phyloP scores from a whole-genome alignment of 192 early-diverging fungal species.

The Pilobolus umbonatus region DNA sequence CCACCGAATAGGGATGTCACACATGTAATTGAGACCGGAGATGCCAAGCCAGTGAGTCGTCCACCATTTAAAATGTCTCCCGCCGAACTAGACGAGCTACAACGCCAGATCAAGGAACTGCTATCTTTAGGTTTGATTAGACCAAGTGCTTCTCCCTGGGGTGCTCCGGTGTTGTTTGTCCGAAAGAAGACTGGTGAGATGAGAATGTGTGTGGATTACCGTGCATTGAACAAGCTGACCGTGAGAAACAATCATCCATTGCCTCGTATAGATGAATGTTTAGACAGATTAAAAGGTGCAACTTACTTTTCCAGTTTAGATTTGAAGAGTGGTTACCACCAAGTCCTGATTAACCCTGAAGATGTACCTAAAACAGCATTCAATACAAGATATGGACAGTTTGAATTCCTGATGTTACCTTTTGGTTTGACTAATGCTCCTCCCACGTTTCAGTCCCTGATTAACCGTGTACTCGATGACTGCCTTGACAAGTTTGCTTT shows the following conservation, averaged over 20 bases:
- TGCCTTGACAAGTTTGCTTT: slow-evolving; percentile 11
- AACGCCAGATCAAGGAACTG: too few species aligned
- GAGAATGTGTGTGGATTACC: slow-evolving; percentile 44
- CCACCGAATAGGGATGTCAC: too few species aligned
- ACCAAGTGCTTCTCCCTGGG: slow-evolving; percentile 32
- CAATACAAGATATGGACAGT: too few species aligned
- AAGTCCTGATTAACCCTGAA: slow-evolving; percentile 29
- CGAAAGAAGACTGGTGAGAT: background rate
- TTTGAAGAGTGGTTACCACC: slow-evolving; percentile 37
- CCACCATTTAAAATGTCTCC: too few species aligned
- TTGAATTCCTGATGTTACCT: slow-evolving; percentile 16
- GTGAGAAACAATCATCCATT: slow-evolving; percentile 43
- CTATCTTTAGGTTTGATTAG: slow-evolving; percentile 29
- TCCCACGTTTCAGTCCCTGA: slow-evolving; percentile 9
- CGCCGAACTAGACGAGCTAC: too few species aligned
- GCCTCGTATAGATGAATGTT: slow-evolving; percentile 42
- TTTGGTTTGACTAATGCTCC: slow-evolving; percentile 29
- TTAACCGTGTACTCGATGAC: background rate
- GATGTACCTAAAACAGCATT: slow-evolving; percentile 41
- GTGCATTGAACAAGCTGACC: slow-evolving; percentile 40
- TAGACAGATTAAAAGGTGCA: slow-evolving; percentile 27
- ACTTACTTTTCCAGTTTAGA: slow-evolving; percentile 42
- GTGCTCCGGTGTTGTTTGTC: slow-evolving; percentile 36
- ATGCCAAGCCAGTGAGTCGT: too few species aligned
- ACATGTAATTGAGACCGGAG: too few species aligned